Evolutionary conservation across 192 early-diverging fungal species (phyloP).

Genomic region (Backusella mclennaniae): DNA sequence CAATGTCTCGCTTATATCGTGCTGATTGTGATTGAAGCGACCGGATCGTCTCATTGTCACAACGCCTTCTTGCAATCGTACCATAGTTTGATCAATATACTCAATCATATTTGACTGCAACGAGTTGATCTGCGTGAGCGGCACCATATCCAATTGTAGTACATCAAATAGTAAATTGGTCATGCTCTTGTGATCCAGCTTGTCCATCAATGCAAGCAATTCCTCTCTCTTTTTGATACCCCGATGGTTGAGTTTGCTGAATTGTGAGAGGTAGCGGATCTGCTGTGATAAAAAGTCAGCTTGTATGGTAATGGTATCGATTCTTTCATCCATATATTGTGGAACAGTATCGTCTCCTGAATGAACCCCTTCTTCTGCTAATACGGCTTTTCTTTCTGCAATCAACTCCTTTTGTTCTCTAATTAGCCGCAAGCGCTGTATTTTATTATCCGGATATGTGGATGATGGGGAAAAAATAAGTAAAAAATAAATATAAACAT

Average conservation of each 20-base stretch:
- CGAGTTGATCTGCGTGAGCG: neutral
- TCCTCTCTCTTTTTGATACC: neutral
- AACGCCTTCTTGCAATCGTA: neutral
- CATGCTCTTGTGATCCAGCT: neutral
- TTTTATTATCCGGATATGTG: neutral
- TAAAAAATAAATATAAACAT: neutral
- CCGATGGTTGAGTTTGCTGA: neutral
- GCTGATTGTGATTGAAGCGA: neutral
- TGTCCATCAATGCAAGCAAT: neutral
- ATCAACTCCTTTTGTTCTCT: constrained; percentile 22
- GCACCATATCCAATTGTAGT: neutral
- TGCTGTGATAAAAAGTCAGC: constrained; percentile 7
- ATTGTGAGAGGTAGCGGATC: constrained; percentile 1
- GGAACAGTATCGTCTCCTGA: constrained; percentile 2
- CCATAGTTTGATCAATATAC: neutral
- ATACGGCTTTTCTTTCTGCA: constrained; percentile 14
- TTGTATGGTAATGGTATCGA: constrained; percentile 22
- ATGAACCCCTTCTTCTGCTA: neutral
- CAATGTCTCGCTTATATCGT: neutral
- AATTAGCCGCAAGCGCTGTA: constrained; percentile 7
- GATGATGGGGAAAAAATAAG: neutral
- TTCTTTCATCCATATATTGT: constrained; percentile 34
- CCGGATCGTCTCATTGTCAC: neutral
- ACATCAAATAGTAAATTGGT: neutral
- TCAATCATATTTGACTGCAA: neutral